phyloP scores from a whole-genome alignment of 495 filamentous ascomycete species.

The Lentithecium fluviatile region DNA sequence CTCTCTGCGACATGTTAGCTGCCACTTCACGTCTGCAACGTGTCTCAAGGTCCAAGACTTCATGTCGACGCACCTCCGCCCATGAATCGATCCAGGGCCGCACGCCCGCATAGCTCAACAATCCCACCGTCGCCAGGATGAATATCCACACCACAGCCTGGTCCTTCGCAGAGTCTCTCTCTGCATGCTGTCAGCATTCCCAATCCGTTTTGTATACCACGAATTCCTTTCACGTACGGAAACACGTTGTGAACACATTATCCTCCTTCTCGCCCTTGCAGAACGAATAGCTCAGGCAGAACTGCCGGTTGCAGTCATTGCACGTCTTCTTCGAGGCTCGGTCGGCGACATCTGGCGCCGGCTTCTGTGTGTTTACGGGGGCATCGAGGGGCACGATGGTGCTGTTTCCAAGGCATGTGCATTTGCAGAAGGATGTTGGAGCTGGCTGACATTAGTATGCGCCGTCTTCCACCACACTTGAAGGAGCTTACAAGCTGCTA shows the following conservation, averaged over 20 bases:
- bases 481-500: constrained; percentile 39
- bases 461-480: too few relatives aligned
- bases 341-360: constrained; percentile 36
- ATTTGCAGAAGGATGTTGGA: constrained; percentile 94
- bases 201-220: constrained; percentile 12
- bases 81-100: constrained; percentile 64
- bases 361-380: constrained; percentile 35
- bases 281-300: constrained; percentile 83
- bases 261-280: constrained; percentile 83
- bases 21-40: background rate
- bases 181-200: constrained; percentile 41
- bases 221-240: constrained; percentile 56
- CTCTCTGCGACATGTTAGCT: constrained; percentile 28
- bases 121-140: constrained; percentile 77
- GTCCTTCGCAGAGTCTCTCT: constrained; percentile 86
- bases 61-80: constrained; percentile 32
- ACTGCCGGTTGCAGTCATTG: constrained; percentile 85
- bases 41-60: background rate
- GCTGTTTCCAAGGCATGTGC: constrained; percentile 87
- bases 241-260: constrained; percentile 86
- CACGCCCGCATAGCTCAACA: constrained; percentile 76
- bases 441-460: constrained; percentile 29
- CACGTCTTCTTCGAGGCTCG: constrained; percentile 54
- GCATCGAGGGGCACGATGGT: constrained; percentile 76
- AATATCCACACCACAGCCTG: constrained; percentile 90